These are phyloP conservation scores for Ettlia oleoabundans DNA, from an alignment of 139 green algal genomes.

Conservation along the genomic window DNA sequence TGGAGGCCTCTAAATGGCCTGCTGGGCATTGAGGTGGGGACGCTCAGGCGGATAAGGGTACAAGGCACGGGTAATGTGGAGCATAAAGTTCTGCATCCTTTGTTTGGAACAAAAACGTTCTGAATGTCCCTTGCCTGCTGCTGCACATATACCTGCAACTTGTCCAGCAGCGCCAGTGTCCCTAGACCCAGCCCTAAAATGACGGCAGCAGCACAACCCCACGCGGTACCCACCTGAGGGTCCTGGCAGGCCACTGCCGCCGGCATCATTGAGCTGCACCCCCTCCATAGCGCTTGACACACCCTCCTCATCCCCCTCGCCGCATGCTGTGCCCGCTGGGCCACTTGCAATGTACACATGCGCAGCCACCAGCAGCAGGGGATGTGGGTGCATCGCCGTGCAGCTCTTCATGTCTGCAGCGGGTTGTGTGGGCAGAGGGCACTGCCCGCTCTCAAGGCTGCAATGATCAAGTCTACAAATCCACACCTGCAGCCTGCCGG, in stretches of 20 bases:
- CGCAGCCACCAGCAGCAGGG: constrained; percentile 53
- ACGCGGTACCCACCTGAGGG: constrained; percentile 3
- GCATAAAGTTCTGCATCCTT: background rate
- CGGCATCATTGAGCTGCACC: background rate
- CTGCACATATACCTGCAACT: background rate
- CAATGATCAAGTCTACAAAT: no score
- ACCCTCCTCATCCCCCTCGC: background rate
- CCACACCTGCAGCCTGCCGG: background rate
- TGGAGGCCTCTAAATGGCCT: constrained; percentile 9
- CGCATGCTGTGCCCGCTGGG: background rate
- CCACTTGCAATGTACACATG: constrained; percentile 39
- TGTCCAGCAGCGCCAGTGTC: background rate
- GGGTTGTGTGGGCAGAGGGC: no score
- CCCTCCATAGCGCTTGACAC: background rate
- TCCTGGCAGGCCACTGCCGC: background rate
- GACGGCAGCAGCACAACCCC: background rate
- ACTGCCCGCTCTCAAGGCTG: no score
- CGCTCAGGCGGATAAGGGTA: no score
- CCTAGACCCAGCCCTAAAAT: no score
- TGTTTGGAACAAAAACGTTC: background rate
- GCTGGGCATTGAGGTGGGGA: no score
- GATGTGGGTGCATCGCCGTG: constrained; percentile 52
- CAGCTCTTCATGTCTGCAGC: constrained; percentile 50
- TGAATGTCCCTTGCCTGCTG: background rate
- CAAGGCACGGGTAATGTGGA: background rate